Conservation (phyloP, 164 flowering plant genomes). For the Houttuynia cordata region DNA sequence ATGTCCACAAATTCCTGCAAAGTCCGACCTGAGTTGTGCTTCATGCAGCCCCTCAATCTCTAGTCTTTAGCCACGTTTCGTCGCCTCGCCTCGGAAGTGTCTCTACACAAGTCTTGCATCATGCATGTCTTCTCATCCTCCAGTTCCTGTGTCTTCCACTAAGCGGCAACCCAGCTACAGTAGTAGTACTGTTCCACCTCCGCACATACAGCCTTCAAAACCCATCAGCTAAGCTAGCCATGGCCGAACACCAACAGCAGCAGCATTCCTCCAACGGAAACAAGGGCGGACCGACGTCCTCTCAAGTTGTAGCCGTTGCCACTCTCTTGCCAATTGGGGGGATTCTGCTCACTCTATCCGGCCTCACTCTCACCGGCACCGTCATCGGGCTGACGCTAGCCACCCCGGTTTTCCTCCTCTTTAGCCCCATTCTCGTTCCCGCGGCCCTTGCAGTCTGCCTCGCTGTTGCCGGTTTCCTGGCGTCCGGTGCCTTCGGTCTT, state of each 20-base stretch:
- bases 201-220: neutral
- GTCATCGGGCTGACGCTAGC: conserved; percentile 45
- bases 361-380: conserved; percentile 45
- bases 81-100: neutral
- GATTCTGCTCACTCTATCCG: conserved; percentile 47
- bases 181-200: neutral
- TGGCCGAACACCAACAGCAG: conserved; percentile 17
- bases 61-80: neutral
- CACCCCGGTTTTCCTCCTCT: conserved; percentile 58
- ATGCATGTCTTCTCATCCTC: neutral
- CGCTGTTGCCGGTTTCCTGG: conserved; percentile 53
- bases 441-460: conserved; percentile 39
- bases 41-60: conserved; percentile 1
- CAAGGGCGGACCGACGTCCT: conserved; percentile 12
- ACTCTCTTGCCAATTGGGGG: conserved; percentile 68
- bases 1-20: neutral
- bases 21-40: neutral
- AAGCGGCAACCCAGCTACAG: neutral
- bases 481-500: conserved; percentile 69
- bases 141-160: neutral
- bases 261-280: neutral
- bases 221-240: neutral
- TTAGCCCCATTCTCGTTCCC: conserved; percentile 71
- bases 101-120: neutral
- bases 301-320: conserved; percentile 39